Base-by-base conservation (phyloP, 208 protist genomes). In the Angomonas desouzai region DNA sequence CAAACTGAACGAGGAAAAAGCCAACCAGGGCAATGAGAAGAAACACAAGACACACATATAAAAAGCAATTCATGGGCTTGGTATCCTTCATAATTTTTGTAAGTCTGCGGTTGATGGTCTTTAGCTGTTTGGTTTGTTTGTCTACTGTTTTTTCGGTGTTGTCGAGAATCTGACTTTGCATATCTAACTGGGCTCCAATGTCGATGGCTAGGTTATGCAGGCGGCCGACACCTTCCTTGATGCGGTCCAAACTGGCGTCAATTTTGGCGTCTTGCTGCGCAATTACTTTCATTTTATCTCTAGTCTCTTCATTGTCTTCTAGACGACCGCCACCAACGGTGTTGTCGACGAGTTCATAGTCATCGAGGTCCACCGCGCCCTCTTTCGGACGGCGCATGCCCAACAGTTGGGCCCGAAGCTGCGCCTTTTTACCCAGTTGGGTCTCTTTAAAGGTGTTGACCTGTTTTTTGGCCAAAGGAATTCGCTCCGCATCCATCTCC, bases 1-100 rank as follows among this genome's bases (percentile, higher is more conserved):
- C 79, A 61, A 91, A 86, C 55, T 85, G 73, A 10, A 88, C 60
- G 18, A 91, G 70, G 45, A 85, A 81, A 55, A 88, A 88, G 25
- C 85, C 79, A 32, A 88, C 30, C 25, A 91, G 65, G 3, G 81
- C 70, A 45, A 91, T 56, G 43, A 87, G 70, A 16, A 91, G 78
- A 33, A 87, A 43, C 16, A 87, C 36, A 49, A 68, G 80, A 40
- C 74, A 87, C n/a, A 87, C 55, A 55, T 79, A 80, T 29, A 91
- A 30, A 58, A 82, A 88, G 45, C 64, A 76, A 48, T 85, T 91
- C 70, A 88, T 73, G 0, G 85, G 85, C 32, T 72, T 75, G 23
- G 65, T 82, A n/a, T 85, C 72, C 55, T 73, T 79, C 68, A 88
- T 70, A 25, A 85, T 72, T 29, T 78, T 85, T 10, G 49, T 72